Conservation (phyloP, 257 asterid species). For the Ehretia macrophylla region DNA sequence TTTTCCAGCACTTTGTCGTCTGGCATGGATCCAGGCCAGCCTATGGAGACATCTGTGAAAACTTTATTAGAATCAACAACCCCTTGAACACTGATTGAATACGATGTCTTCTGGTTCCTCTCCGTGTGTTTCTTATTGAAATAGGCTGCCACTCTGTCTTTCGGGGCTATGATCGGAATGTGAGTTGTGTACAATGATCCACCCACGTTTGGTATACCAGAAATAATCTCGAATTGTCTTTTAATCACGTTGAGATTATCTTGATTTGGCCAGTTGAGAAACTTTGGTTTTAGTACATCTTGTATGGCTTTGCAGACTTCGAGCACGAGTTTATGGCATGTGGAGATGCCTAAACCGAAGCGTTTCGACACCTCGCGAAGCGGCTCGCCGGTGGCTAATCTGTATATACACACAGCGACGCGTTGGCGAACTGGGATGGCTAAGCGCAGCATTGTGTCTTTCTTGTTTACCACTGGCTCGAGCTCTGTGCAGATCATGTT, state of each 20-base stretch:
- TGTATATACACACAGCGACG: constrained; percentile 84
- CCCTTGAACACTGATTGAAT: constrained; percentile 77
- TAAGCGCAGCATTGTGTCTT: constrained; percentile 71
- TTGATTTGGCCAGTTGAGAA: constrained; percentile 70
- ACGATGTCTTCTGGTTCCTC: constrained; percentile 68
- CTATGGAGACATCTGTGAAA: constrained; percentile 73
- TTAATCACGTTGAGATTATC: constrained; percentile 27
- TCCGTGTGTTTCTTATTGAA: constrained; percentile 78
- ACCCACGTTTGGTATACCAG: constrained; percentile 50
- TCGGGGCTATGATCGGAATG: constrained; percentile 76
- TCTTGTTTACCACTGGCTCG: constrained; percentile 59
- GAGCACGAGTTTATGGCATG: constrained; percentile 81
- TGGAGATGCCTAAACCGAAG: constrained; percentile 83
- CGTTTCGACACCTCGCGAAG: constrained; percentile 81
- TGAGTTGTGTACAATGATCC: constrained; percentile 80
- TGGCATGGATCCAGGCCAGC: constrained; percentile 93
- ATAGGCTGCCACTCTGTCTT: constrained; percentile 46
- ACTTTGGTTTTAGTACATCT: constrained; percentile 60
- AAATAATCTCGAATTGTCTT: constrained; percentile 28
- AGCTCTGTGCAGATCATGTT: constrained; percentile 62
- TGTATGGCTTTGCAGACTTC: constrained; percentile 76
- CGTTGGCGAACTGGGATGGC: constrained; percentile 94
- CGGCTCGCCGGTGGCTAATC: constrained; percentile 86
- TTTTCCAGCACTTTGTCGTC: constrained; percentile 71
- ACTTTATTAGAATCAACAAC: constrained; percentile 58